Conservation (phyloP, 2,329 filamentous ascomycete species). For the Apiospora aurea region DNA sequence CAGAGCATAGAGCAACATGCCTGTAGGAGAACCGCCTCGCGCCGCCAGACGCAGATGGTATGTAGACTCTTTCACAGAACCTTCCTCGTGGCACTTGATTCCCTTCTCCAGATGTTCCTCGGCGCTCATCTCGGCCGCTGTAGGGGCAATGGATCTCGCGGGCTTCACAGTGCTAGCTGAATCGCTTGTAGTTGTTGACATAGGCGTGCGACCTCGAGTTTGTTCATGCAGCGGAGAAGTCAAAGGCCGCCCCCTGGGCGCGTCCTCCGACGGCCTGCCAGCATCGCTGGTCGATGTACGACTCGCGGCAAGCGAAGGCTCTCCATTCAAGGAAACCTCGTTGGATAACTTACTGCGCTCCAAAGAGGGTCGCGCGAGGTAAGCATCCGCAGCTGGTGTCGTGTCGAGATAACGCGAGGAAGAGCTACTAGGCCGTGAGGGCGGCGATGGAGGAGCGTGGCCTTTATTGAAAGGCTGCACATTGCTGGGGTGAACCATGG, state of each 20-base stretch:
- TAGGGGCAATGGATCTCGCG: constrained; percentile 56
- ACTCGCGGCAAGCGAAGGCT: constrained; percentile 53
- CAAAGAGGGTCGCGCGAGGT: constrained; percentile 53
- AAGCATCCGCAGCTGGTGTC: constrained; percentile 47
- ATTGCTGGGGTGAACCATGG: constrained; percentile 49
- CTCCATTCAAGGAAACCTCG: constrained; percentile 51
- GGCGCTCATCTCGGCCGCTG: constrained; percentile 73
- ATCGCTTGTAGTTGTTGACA: constrained; percentile 60
- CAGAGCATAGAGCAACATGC: constrained; percentile 94
- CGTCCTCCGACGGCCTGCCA: constrained; percentile 56
- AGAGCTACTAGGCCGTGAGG: constrained; percentile 66
- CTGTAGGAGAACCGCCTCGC: constrained; percentile 83
- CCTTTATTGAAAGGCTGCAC: constrained; percentile 50
- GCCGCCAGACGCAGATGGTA: constrained; percentile 94
- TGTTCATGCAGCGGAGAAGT: constrained; percentile 48
- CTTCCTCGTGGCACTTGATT: constrained; percentile 87
- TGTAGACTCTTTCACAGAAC: constrained; percentile 89
- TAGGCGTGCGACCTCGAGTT: constrained; percentile 51
- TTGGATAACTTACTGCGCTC: constrained; percentile 59
- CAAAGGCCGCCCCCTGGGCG: constrained; percentile 53
- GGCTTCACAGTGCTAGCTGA: constrained; percentile 61
- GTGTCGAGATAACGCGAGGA: constrained; percentile 47
- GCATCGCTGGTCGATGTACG: constrained; percentile 52
- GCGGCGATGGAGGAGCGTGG: constrained; percentile 66
- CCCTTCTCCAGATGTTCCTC: constrained; percentile 92